Conservation (phyloP, 2,329 filamentous ascomycete species). For the Pseudocercospora fijiensis region DNA sequence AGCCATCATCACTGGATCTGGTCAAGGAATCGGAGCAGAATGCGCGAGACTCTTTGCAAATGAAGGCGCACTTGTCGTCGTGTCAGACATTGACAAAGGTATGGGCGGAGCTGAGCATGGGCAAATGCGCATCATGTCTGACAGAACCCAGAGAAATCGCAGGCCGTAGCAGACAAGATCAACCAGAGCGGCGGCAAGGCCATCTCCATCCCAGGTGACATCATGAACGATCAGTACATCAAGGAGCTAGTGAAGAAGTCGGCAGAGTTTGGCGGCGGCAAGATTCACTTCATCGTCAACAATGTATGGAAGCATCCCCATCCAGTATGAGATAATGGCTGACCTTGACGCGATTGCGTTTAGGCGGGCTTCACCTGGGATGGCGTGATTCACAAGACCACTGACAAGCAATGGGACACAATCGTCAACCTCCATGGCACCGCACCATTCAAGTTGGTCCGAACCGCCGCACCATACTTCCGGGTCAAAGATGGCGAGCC, state of each 20-base stretch:
- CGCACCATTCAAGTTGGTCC: constrained; percentile 79
- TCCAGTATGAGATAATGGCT: too few relatives aligned
- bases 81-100: constrained; percentile 80
- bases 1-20: constrained; percentile 70
- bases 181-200: constrained; percentile 66
- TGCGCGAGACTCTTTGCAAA: constrained; percentile 76
- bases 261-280: constrained; percentile 77
- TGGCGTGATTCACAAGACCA: constrained; percentile 88
- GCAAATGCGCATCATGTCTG: neutral
- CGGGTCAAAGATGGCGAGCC: constrained; percentile 79
- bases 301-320: too few relatives aligned
- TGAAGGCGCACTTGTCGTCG: constrained; percentile 79
- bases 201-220: constrained; percentile 72
- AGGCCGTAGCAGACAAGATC: constrained; percentile 67
- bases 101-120: constrained; percentile 29
- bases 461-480: constrained; percentile 81
- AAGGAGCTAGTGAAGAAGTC: constrained; percentile 69
- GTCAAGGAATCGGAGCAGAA: constrained; percentile 76
- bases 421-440: constrained; percentile 82
- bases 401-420: constrained; percentile 87
- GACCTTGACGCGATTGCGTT: too few relatives aligned
- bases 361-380: constrained; percentile 93
- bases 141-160: constrained; percentile 60
- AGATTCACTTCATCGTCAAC: constrained; percentile 89
- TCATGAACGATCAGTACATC: constrained; percentile 70